Base-by-base conservation (phyloP, 805 yeast species). In the Metschnikowia kofuensis region DNA sequence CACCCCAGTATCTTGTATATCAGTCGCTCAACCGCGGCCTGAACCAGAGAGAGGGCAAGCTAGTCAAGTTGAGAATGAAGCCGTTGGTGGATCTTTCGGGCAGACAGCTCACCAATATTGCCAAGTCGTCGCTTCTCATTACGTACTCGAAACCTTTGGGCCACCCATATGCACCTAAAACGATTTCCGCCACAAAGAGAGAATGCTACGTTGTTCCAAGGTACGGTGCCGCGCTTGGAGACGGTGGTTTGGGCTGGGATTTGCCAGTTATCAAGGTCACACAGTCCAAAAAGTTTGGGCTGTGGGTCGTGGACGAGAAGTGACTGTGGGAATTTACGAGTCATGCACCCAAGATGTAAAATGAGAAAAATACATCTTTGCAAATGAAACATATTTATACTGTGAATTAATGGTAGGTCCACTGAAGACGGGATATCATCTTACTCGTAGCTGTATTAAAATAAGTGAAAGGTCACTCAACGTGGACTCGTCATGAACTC, bases 231-330 rank as follows among this genome's bases (percentile, higher is more conserved):
- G 77, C 83, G 7, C 74, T 85, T 38, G 96, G 96, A 10, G 77
- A 83, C 37, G 97, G 96, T 16, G 87, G 89, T 21, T 75, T 85
- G 28, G 96, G 96, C 8, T 92, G 97, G 96, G 97, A 92, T 58
- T 68, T 92, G 44, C 77, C 78, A 7, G 96, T 94, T 7, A 72
- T 85, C 28, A 85, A 89, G 63, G 94, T 90, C 2, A 72, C 72
- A 1, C 97, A 92, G 63, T 75, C 72, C 51, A 87, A 85, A 61
- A 65, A 72, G 7, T 68, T 76, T 34, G 94, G 95, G 0, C 72
- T 71, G 29, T 92, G 97, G 97, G 70, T 70, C 13, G 63, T 60
- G n/a, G 63, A 61, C 28, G 51, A 51, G 26, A 38, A 29, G 15
- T 44, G 26, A 27, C 2, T 2, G 39, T 14, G 15, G 21, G 4